Base-by-base conservation (phyloP, 306 rosid genomes). In the Casuarina equisetifolia region DNA sequence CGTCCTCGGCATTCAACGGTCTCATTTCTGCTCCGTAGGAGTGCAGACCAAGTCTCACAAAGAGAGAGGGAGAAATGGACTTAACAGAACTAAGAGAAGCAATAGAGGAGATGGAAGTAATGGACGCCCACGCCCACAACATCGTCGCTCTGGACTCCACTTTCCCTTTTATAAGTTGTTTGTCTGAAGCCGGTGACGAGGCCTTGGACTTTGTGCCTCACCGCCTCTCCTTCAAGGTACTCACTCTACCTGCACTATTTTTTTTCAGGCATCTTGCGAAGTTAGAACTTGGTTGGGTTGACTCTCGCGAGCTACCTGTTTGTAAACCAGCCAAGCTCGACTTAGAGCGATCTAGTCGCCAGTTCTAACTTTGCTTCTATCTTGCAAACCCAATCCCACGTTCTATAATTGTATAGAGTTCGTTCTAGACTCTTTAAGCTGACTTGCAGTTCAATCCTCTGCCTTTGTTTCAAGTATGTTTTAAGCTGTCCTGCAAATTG, bases 91-190 rank as follows among this genome's bases (percentile, higher is more conserved):
- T 94, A 84, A 87, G 74, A 72, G 80, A 70, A 66, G 90, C 88
- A 4, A 83, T 94, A 35, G 95, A 88, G 13, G 91, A 87, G 38
- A 85, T 83, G 38, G 93, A 90, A 83, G 81, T 90, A 19, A 91
- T 94, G 4, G 98, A 94, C 57, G 97, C 82, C 42, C 98, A 94
- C 63, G 97, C 97, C 5, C 98, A 94, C 89, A 94, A 88, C 81
- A 63, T 94, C 67, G 97, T 92, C 69, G 78, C 89, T 5, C 11
- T 84, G n/a, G 84, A 92, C 38, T 94, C 98, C 32, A 72, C 70
- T 76, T 74, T 86, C 3, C 73, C 93, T 51, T 94, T 94, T 75
- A 87, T 90, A 82, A 75, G 55, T 39, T 77, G 86, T 79, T 94
- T 94, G 84, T 84, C 97, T 36, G 90, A 83, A 84, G 97, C 97